phyloP scores from a whole-genome alignment of 768 basidiomycete species.

The Piloderma croceum region DNA sequence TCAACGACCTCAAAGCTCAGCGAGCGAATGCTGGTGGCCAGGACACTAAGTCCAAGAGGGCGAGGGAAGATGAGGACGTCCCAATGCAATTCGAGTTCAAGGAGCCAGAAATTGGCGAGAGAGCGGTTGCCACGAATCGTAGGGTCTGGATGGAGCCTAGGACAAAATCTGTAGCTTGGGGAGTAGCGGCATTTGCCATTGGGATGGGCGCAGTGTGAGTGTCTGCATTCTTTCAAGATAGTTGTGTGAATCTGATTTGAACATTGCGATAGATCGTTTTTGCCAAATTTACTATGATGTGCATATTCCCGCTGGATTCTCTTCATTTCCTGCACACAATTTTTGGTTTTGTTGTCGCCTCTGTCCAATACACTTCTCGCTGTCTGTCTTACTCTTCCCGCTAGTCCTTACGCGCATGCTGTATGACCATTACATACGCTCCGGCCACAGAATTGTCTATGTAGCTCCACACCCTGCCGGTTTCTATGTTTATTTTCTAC shows the following conservation, averaged over 20 bases:
- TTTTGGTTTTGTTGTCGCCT: no score
- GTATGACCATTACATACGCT: no score
- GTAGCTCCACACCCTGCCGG: no score
- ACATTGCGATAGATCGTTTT: neutral
- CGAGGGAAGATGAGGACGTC: conserved; percentile 50
- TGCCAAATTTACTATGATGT: conserved; percentile 48
- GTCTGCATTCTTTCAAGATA: conserved; percentile 1
- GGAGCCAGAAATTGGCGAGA: conserved; percentile 58
- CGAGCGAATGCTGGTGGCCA: conserved; percentile 35
- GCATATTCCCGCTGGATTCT: no score
- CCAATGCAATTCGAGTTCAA: conserved; percentile 59
- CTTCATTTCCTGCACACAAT: no score
- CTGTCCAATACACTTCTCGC: no score
- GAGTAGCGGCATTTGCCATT: conserved; percentile 75
- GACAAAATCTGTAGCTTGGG: conserved; percentile 78
- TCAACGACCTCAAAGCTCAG: conserved; percentile 64
- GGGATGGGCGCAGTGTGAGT: conserved; percentile 79
- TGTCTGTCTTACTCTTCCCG: no score
- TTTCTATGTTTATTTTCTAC: no score
- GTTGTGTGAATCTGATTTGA: conserved; percentile 3
- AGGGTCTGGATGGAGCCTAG: conserved; percentile 60
- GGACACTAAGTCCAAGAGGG: conserved; percentile 38
- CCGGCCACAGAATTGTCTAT: no score
- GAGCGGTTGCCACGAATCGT: conserved; percentile 56
- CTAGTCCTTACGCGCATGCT: no score